These are phyloP conservation scores for Orbilia ellipsospora DNA, from an alignment of 2,329 filamentous ascomycete genomes.

Conservation along the genomic window DNA sequence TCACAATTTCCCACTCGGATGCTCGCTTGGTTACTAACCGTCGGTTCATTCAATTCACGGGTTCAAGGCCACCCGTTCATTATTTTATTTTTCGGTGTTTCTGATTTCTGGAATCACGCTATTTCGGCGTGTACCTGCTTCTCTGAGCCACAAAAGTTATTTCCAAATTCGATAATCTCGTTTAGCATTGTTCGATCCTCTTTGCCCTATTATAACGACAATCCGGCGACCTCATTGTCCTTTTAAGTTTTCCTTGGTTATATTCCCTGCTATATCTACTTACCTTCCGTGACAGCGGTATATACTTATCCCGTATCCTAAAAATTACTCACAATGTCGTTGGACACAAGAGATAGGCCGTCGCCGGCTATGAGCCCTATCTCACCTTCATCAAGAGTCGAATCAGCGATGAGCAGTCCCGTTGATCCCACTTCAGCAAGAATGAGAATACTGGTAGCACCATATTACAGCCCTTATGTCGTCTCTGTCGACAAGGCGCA, in stretches of 20 bases:
- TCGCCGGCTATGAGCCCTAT: conserved; percentile 18
- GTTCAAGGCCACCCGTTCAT: conserved; percentile 27
- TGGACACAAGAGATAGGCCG: conserved; percentile 28
- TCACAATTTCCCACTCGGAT: conserved; percentile 51
- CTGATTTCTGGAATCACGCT: conserved; percentile 28
- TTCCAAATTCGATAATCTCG: conserved; percentile 9
- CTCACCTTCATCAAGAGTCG: conserved; percentile 35
- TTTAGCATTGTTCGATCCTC: conserved; percentile 31
- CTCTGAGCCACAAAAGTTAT: conserved; percentile 24
- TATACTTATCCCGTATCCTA: conserved; percentile 29
- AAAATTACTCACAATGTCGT: conserved; percentile 24
- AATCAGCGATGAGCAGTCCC: conserved; percentile 47
- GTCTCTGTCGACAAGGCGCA: conserved; percentile 58
- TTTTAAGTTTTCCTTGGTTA: background rate
- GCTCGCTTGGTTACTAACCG: conserved; percentile 39
- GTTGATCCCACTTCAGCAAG: conserved; percentile 59
- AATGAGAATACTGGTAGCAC: conserved; percentile 58
- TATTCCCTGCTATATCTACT: conserved; percentile 9
- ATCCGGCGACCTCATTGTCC: conserved; percentile 12
- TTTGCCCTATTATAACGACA: background rate
- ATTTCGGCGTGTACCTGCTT: conserved; percentile 28
- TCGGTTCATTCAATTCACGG: conserved; percentile 50
- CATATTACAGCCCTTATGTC: conserved; percentile 58
- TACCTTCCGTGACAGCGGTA: conserved; percentile 16
- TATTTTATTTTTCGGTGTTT: conserved; percentile 25